Evolutionary conservation across 441 rosid genomes (phyloP), one percentile per base, ranked within the genome.

Genomic region (Francoa sonchifolia): DNA sequence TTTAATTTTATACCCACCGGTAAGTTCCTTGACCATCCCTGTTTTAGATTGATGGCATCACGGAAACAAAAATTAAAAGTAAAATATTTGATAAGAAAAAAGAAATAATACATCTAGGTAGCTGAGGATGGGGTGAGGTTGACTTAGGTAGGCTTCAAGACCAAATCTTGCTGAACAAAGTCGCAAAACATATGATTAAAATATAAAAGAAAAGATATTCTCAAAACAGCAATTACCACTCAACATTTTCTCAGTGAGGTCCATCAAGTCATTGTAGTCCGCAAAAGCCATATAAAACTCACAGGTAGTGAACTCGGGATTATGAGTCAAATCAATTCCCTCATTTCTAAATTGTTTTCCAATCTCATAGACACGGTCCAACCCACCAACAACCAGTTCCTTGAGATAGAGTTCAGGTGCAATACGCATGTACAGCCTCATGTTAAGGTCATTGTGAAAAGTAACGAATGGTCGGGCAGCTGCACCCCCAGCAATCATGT

Each of bases 281-380:
- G 92, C 92, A 44, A 33, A 87, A 15, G 94, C 96, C 96, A 87
- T 87, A 50, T 87, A 87, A 58, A 87, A 87, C 65, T 87, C 97
- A 33, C 93, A 87, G 35, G 93, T 80, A 34, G 97, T 87, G 59
- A 87, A 87, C 67, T 87, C 97, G 3, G 93, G 95, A 55, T 83
- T 83, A 52, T 83, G 93, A 13, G 95, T 87, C 66, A 87, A 39
- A 65, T 87, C 97, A 51, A 83, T 87, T 11, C 97, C 93, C 71
- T 87, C 95, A 39, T 87, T 87, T 52, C 94, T 73, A 42, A 87
- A 82, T 48, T 82, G 96, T 48, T 80, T 87, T 43, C 94, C 96
- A 32, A 87, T 82, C 61, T 87, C 94, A 61, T 73, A 87, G 22
- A 82, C 92, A 47, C 92, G 79, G 6, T 77, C 92, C 34, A 68